Percentiles rank a stretch among this genome's conserved stretches.
These are phyloP conservation scores for Fusarium clavum DNA, from an alignment of 2,329 filamentous ascomycete genomes.

Conservation along the genomic window DNA sequence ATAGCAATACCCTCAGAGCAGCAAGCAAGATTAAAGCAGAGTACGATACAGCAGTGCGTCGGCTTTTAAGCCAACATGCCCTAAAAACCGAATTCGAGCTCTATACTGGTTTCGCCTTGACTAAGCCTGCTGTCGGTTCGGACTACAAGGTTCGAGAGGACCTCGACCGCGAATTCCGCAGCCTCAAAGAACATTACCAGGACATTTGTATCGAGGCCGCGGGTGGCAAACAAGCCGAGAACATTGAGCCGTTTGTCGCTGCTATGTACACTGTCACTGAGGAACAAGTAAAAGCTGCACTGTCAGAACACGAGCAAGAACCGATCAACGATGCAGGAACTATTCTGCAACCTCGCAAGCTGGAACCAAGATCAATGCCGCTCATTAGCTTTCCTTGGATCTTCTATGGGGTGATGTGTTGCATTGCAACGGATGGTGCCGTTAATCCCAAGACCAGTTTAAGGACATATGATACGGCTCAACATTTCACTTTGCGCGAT, in stretches of 20 bases:
- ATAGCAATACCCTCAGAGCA: conserved; percentile 64
- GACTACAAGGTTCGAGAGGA: conserved; percentile 92
- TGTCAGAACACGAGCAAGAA: conserved; percentile 56
- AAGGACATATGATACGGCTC: not conserved
- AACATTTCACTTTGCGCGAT: not conserved
- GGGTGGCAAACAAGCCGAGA: conserved; percentile 67
- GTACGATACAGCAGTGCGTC: conserved; percentile 81
- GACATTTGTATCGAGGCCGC: conserved; percentile 73
- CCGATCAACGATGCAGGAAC: conserved; percentile 51
- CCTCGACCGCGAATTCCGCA: conserved; percentile 74
- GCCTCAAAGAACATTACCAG: conserved; percentile 76
- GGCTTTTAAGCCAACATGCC: conserved; percentile 86
- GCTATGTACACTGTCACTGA: conserved; percentile 91
- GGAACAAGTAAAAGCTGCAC: conserved; percentile 71
- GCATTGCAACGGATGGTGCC: conserved; percentile 44
- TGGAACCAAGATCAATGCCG: conserved; percentile 69
- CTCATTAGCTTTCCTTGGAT: conserved; percentile 96
- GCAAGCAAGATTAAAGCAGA: conserved; percentile 76
- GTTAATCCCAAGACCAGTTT: conserved; percentile 28
- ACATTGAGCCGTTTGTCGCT: conserved; percentile 78
- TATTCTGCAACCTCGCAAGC: conserved; percentile 33
- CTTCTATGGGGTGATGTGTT: conserved; percentile 71
- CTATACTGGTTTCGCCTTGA: conserved; percentile 86
- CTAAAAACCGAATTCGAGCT: conserved; percentile 92
- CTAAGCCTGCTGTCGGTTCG: conserved; percentile 75